Evolutionary conservation across 345 rosid species (phyloP).

Genomic region (Syzygium aqueum): DNA sequence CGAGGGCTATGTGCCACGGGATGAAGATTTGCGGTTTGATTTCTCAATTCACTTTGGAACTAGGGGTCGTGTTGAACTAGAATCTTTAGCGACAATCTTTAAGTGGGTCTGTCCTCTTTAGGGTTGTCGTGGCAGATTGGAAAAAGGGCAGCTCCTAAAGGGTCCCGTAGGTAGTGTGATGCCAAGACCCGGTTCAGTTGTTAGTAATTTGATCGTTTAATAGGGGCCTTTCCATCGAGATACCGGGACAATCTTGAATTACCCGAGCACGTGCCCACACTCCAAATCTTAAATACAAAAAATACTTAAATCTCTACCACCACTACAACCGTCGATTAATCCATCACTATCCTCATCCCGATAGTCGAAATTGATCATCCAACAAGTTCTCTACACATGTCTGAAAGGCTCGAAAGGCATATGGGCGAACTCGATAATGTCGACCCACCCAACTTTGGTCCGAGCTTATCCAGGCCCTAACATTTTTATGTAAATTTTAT

Average conservation of each 20-base stretch:
- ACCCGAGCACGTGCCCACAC: background rate
- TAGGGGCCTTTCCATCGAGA: background rate
- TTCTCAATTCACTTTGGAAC: background rate
- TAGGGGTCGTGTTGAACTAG: background rate
- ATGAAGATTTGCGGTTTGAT: background rate
- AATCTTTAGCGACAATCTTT: background rate
- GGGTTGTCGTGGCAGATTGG: background rate
- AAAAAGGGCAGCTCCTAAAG: background rate
- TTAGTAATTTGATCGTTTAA: background rate
- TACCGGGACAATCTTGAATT: background rate
- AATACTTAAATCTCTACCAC: background rate
- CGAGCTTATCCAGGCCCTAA: background rate
- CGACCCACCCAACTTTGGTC: background rate
- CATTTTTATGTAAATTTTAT: background rate
- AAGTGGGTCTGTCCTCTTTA: background rate
- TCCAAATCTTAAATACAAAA: background rate
- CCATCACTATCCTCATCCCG: background rate
- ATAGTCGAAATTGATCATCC: background rate
- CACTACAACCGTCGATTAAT: too few relatives aligned
- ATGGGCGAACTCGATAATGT: background rate
- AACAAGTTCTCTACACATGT: fast-evolving
- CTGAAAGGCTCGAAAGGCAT: background rate
- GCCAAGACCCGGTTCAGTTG: background rate
- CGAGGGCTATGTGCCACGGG: background rate
- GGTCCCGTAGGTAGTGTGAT: background rate